phyloP scores from a whole-genome alignment of 768 basidiomycete species.

The Lactarius hatsudake region DNA sequence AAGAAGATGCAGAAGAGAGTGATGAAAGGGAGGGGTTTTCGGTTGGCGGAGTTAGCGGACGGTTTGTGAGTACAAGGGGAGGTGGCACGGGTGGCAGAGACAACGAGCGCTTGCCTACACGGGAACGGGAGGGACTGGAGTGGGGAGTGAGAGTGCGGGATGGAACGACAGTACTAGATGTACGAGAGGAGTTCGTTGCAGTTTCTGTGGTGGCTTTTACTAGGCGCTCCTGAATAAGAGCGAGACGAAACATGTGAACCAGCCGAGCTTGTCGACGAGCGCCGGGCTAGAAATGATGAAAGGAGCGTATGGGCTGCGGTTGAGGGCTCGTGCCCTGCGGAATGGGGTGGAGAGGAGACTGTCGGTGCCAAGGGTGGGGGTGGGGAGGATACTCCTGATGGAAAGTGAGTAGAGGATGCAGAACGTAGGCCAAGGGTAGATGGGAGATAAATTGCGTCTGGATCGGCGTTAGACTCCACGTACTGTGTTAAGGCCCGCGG shows the following conservation, averaged over 20 bases:
- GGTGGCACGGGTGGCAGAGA: slow-evolving; percentile 19
- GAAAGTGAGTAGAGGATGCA: slow-evolving; percentile 24
- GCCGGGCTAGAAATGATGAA: slow-evolving; percentile 46
- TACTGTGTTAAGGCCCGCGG: slow-evolving; percentile 77
- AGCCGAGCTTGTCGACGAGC: slow-evolving; percentile 25
- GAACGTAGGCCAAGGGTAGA: slow-evolving; percentile 66
- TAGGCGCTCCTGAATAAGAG: slow-evolving; percentile 8
- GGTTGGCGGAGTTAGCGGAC: slow-evolving; percentile 53
- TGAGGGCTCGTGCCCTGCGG: slow-evolving; percentile 30
- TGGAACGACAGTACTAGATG: not conserved
- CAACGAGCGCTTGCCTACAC: slow-evolving; percentile 24
- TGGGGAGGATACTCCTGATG: slow-evolving; percentile 25
- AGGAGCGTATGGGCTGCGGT: slow-evolving; percentile 64
- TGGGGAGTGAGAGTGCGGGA: slow-evolving; percentile 9
- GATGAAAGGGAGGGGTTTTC: slow-evolving; percentile 48
- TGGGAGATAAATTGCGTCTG: slow-evolving; percentile 56
- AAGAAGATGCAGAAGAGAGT: slow-evolving; percentile 38
- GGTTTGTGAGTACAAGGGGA: slow-evolving; percentile 35
- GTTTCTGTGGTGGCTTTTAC: slow-evolving; percentile 4
- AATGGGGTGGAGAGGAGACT: slow-evolving; percentile 5
- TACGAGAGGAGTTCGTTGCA: slow-evolving; percentile 7
- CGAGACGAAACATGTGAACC: slow-evolving; percentile 2
- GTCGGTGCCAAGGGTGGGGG: slow-evolving; percentile 2
- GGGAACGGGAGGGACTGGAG: slow-evolving; percentile 24
- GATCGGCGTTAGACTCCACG: slow-evolving; percentile 54